Percentiles rank a stretch among this genome's conserved stretches.
phyloP scores from a whole-genome alignment of 1,284 basidiomycete genomes.

The Cystobasidium slooffiae region DNA sequence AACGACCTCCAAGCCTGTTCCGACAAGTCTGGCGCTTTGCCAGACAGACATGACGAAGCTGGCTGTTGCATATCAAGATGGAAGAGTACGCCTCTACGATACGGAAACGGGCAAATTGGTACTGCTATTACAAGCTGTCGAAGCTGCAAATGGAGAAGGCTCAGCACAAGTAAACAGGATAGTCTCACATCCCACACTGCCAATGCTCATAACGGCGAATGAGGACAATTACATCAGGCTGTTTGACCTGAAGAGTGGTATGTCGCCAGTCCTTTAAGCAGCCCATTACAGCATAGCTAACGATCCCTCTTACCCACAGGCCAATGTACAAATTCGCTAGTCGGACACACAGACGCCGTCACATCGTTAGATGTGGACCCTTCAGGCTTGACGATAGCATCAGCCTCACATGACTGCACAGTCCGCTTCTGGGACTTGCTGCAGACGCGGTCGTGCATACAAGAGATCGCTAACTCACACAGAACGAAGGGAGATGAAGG shows the following conservation, averaged over 20 bases:
- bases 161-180: constrained; percentile 85
- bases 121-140: constrained; percentile 69
- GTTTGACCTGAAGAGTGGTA: constrained; percentile 81
- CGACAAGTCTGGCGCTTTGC: constrained; percentile 78
- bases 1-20: constrained; percentile 60
- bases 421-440: constrained; percentile 93
- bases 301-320: constrained; percentile 60
- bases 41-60: constrained; percentile 63
- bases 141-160: constrained; percentile 65
- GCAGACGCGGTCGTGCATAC: constrained; percentile 65
- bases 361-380: constrained; percentile 88
- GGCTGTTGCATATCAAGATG: constrained; percentile 83
- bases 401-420: constrained; percentile 90
- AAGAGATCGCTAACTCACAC: constrained; percentile 82
- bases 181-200: constrained; percentile 87
- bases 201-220: constrained; percentile 83
- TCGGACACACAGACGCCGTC: constrained; percentile 87
- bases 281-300: not conserved
- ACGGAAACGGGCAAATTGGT: constrained; percentile 82
- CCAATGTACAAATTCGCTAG: constrained; percentile 83
- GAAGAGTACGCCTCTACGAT: constrained; percentile 86
- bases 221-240: constrained; percentile 92
- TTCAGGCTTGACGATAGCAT: constrained; percentile 81
- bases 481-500: constrained; percentile 87
- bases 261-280: constrained; percentile 50